Percentiles rank a stretch among this genome's conserved stretches.
phyloP scores from a whole-genome alignment of 768 basidiomycete species.

The Hericium erinaceus region DNA sequence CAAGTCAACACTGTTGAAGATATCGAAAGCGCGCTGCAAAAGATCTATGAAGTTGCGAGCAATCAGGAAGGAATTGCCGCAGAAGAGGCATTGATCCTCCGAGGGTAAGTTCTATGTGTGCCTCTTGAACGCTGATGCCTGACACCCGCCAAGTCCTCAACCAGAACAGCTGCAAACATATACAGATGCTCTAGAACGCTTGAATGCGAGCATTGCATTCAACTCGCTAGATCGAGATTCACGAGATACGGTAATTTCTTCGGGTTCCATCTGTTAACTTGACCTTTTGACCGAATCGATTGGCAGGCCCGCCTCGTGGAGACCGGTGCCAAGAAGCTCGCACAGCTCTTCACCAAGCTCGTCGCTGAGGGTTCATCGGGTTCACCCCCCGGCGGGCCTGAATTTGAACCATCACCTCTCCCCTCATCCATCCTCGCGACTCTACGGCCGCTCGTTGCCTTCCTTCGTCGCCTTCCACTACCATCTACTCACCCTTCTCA shows the following conservation, averaged over 20 bases:
- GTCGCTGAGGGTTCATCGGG: slow-evolving; percentile 84
- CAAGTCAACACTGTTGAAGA: slow-evolving; percentile 32
- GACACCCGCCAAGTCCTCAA: slow-evolving; percentile 45
- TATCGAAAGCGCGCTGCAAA: slow-evolving; percentile 68
- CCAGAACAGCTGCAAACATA: slow-evolving; percentile 55
- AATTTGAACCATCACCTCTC: slow-evolving; percentile 42
- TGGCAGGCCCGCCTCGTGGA: slow-evolving; percentile 62
- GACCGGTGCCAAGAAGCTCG: slow-evolving; percentile 75
- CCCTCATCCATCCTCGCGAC: slow-evolving; percentile 41
- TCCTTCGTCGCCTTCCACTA: slow-evolving; percentile 63
- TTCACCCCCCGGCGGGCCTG: slow-evolving; percentile 32
- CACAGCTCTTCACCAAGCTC: slow-evolving; percentile 76
- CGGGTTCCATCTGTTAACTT: neutral
- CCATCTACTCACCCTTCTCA: slow-evolving; percentile 80
- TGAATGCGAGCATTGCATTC: slow-evolving; percentile 76
- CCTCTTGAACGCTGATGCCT: too few species aligned
- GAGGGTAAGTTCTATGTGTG: slow-evolving; percentile 43
- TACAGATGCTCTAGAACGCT: slow-evolving; percentile 61
- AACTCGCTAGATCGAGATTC: slow-evolving; percentile 49
- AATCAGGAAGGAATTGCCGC: slow-evolving; percentile 66
- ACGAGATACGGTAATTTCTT: slow-evolving; percentile 39
- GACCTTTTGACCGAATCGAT: neutral
- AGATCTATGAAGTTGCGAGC: slow-evolving; percentile 72
- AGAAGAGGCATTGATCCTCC: slow-evolving; percentile 70
- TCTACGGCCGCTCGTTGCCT: slow-evolving; percentile 55